Evolutionary conservation across 352 stramenopile species (phyloP), one percentile per base, ranked within the genome.

Genomic region (Hyaloperonospora arabidopsidis): DNA sequence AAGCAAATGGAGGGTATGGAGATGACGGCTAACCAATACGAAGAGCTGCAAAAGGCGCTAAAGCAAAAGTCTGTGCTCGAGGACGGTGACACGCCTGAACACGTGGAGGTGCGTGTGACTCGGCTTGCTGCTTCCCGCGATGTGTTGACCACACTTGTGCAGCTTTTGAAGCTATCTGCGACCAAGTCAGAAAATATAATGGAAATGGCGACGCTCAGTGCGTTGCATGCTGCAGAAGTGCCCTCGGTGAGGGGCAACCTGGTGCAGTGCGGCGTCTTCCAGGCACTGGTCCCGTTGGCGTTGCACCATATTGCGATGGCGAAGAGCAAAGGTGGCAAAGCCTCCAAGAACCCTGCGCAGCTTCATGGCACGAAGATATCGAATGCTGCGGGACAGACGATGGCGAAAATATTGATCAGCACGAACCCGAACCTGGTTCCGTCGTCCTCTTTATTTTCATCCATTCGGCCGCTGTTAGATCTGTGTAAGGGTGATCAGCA

Each of bases 1-100:
- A 96, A 98, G 72, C 86, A 97, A 58, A 98, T 98, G 74, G 80
- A 93, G 28, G 92, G 93, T 10, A 98, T 97, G 75, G 95, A 98
- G 58, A 89, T 98, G 53, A 97, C 93, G 0, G 81, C 93, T 29
- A 94, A 99, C 55, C 93, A 99, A 69, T 99, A 98, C 67, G 95
- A 99, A 77, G 84, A 99, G 67, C 74, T 99, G 15, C 89, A 98
- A 68, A 86, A 93, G 47, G 83, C 97, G 44, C 71, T 94, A 17
- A 93, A 94, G 52, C 89, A 96, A 52, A 98, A 98, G 61, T 97
- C 92, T 13, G 73, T 88, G 23, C 82, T 98, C 44, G 90, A 93
- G 22, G 84, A 93, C 45, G 82, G 97, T 18, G 89, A 97, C 49
- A 77, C 80, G 5, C 67, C 76, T 2, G 87, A 96, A 11, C 65